phyloP scores from a whole-genome alignment of 78 protist species.

The Capsaspora owczarzaki region DNA sequence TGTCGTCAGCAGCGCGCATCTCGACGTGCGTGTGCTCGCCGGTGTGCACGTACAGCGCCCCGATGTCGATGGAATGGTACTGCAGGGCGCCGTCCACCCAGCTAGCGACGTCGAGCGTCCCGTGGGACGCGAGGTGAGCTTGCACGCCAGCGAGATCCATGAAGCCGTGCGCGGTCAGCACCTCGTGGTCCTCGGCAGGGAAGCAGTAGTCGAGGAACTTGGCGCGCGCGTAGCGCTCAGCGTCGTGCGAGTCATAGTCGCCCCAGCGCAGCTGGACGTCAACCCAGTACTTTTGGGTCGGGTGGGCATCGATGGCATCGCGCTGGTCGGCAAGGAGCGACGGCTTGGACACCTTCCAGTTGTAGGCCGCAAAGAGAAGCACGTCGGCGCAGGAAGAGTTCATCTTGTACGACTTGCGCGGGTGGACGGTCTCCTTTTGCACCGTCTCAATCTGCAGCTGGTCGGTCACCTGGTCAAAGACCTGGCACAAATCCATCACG shows the following conservation, averaged over 20 bases:
- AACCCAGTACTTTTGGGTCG: constrained; percentile 94
- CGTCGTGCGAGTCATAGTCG: constrained; percentile 65
- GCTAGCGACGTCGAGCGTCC: no score
- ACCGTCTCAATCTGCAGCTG: constrained; percentile 95
- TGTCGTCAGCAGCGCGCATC: no score
- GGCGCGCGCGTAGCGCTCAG: constrained; percentile 84
- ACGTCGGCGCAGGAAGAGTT: constrained; percentile 96
- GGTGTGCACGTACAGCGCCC: no score
- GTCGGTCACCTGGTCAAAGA: constrained; percentile 95
- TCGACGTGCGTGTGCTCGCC: no score
- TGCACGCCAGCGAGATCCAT: no score
- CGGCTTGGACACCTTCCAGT: constrained; percentile 98
- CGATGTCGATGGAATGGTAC: no score
- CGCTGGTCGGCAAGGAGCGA: constrained; percentile 81
- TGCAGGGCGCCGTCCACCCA: no score
- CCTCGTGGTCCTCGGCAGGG: no score
- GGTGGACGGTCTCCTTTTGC: constrained; percentile 99
- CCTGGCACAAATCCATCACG: constrained; percentile 86
- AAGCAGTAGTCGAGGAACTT: constrained; percentile 98
- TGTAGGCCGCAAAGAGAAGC: constrained; percentile 88
- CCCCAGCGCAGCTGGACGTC: constrained; percentile 99
- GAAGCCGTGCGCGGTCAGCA: no score
- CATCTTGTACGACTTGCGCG: constrained; percentile 99
- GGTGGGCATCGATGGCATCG: constrained; percentile 76
- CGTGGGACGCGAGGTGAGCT: no score